Conservation (phyloP, 345 rosid genomes). For the Barbarea vulgaris region DNA sequence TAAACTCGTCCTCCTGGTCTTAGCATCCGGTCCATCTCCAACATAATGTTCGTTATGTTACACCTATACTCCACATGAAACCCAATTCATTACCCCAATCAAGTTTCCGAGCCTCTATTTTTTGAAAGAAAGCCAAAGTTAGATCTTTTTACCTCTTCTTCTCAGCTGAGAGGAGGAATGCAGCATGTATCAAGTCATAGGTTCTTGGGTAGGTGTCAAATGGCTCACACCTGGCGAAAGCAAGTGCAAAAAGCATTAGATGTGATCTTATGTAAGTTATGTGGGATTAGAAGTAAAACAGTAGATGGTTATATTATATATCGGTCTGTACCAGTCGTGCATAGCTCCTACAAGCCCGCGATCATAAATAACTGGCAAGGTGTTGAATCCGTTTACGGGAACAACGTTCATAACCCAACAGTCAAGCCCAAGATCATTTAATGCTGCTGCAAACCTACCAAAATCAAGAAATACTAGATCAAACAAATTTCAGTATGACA, state of each 20-base stretch:
- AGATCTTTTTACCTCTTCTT: constrained; percentile 48
- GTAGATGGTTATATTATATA: not conserved
- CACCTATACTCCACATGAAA: constrained; percentile 44
- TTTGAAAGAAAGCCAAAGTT: not conserved
- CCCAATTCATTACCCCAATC: not conserved
- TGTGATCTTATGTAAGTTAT: constrained; percentile 17
- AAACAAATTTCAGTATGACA: not conserved
- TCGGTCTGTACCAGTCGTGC: constrained; percentile 63
- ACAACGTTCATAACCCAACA: constrained; percentile 76
- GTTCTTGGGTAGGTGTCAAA: constrained; percentile 72
- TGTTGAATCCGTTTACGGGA: constrained; percentile 59
- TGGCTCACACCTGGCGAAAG: constrained; percentile 59
- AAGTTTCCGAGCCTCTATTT: not conserved
- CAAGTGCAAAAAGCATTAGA: not conserved
- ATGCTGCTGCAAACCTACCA: constrained; percentile 66
- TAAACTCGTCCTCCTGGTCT: constrained; percentile 61
- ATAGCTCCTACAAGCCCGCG: constrained; percentile 64
- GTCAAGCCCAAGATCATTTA: constrained; percentile 53
- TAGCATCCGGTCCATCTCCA: constrained; percentile 68
- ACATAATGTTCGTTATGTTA: constrained; percentile 55
- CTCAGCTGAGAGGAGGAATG: constrained; percentile 62
- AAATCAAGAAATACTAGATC: constrained; percentile 2
- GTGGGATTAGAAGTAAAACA: not conserved
- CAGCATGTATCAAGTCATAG: constrained; percentile 66
- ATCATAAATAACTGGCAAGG: constrained; percentile 70